Conservation (phyloP, 176 grass and related monocot species). For the Canna indica region DNA sequence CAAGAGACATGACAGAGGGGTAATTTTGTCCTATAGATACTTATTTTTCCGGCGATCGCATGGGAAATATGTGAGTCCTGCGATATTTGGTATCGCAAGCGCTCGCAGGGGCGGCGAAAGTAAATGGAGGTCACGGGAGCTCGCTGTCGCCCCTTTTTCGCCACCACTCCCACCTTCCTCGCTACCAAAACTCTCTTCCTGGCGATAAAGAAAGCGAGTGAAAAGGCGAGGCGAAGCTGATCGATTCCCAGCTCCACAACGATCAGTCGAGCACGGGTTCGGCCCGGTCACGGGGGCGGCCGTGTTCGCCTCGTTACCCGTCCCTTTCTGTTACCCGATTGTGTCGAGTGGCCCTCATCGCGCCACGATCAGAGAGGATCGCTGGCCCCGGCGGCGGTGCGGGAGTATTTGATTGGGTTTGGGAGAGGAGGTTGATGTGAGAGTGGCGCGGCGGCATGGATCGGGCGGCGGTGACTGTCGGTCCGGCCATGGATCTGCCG, state of each 20-base stretch:
- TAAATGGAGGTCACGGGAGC: no score
- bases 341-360: not conserved
- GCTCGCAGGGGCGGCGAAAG: no score
- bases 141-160: no score
- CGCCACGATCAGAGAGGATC: not conserved
- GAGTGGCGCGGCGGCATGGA: constrained; percentile 7
- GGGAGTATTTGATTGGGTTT: not conserved
- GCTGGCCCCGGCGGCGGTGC: not conserved
- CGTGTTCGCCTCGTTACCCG: not conserved
- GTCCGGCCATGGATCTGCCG: constrained; percentile 17
- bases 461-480: constrained; percentile 14
- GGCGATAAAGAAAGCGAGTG: not conserved
- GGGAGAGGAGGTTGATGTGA: not conserved
- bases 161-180: not conserved
- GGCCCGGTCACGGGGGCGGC: not conserved
- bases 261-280: not conserved
- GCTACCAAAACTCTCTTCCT: not conserved
- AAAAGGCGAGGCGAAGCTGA: not conserved
- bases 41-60: no score
- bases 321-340: not conserved
- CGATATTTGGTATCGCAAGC: no score
- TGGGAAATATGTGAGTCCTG: no score
- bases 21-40: no score
- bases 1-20: no score
- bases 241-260: not conserved